Percentiles rank a stretch among this genome's conserved stretches.
Conservation (phyloP, 345 rosid species). For the Eucalyptus cloeziana region DNA sequence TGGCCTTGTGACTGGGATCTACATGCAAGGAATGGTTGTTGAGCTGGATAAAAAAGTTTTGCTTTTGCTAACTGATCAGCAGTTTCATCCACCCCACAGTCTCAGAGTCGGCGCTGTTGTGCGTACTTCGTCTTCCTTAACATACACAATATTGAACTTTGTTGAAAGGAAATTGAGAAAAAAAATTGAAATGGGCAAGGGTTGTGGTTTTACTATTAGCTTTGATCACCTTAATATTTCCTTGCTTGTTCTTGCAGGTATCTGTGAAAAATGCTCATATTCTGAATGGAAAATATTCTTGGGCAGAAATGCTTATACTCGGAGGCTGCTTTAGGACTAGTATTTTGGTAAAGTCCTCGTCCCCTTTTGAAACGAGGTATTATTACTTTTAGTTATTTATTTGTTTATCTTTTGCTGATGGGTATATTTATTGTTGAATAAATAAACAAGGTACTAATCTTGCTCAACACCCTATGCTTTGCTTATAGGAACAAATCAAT, state of each 20-base stretch:
- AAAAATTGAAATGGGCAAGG: not conserved
- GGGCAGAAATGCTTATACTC: conserved; percentile 58
- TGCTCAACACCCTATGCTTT: not conserved
- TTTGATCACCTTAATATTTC: not conserved
- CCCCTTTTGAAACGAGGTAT: conserved; percentile 72
- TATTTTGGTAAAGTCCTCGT: conserved; percentile 52
- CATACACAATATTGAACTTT: not conserved
- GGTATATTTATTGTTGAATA: not conserved
- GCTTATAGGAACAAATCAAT: not conserved
- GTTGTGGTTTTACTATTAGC: not conserved
- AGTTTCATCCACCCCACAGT: conserved; percentile 42
- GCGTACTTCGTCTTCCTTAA: conserved; percentile 6
- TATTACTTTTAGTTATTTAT: not conserved
- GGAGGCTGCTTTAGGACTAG: conserved; percentile 79
- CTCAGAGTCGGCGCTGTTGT: conserved; percentile 69
- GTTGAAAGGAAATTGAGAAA: not conserved
- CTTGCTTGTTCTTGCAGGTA: conserved; percentile 26
- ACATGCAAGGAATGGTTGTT: conserved; percentile 66
- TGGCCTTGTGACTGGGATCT: conserved; percentile 61
- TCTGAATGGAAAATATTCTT: conserved; percentile 56
- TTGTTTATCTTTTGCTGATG: not conserved
- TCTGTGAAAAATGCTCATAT: conserved; percentile 68
- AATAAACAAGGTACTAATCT: not conserved
- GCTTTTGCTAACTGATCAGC: conserved; percentile 68
- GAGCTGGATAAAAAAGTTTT: conserved; percentile 81